A percentile compares a stretch with the other conserved stretches of the same genome.
Evolutionary conservation across 192 early-diverging fungal species (phyloP).

Genomic region (Coemansia sp.): DNA sequence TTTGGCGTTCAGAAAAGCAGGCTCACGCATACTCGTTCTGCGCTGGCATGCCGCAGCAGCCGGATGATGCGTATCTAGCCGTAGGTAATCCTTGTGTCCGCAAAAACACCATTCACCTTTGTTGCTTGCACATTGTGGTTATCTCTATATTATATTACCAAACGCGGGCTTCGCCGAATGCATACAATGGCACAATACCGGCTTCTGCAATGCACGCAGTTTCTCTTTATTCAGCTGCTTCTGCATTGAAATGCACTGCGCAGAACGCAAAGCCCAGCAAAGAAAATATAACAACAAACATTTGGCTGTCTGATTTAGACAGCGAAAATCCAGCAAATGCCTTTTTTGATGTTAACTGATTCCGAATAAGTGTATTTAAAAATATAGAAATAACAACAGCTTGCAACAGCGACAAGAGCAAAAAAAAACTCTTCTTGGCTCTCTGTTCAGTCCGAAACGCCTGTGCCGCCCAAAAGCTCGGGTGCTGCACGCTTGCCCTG

Average conservation of each 20-base stretch:
- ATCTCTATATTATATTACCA: background rate
- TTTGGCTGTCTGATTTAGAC: too few relatives aligned
- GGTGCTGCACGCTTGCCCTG: conserved; percentile 36
- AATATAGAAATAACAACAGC: background rate
- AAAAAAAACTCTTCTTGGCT: background rate
- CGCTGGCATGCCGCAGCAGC: too few relatives aligned
- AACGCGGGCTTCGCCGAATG: background rate
- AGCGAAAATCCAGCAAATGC: too few relatives aligned
- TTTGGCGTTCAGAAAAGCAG: too few relatives aligned
- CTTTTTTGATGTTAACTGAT: too few relatives aligned
- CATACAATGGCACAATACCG: background rate
- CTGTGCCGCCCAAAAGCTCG: conserved; percentile 34
- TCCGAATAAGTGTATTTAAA: too few relatives aligned
- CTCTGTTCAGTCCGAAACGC: background rate
- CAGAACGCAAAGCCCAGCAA: background rate
- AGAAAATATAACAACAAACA: background rate
- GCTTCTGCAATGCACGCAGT: background rate
- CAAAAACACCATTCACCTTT: background rate
- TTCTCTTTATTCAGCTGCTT: background rate
- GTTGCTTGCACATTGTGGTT: background rate
- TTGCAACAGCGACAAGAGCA: background rate
- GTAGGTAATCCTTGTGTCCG: background rate
- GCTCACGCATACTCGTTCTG: too few relatives aligned
- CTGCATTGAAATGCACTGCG: background rate
- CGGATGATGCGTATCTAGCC: background rate